Conservation (phyloP, 495 filamentous ascomycete species). For the Penicillium dipodomyicola region DNA sequence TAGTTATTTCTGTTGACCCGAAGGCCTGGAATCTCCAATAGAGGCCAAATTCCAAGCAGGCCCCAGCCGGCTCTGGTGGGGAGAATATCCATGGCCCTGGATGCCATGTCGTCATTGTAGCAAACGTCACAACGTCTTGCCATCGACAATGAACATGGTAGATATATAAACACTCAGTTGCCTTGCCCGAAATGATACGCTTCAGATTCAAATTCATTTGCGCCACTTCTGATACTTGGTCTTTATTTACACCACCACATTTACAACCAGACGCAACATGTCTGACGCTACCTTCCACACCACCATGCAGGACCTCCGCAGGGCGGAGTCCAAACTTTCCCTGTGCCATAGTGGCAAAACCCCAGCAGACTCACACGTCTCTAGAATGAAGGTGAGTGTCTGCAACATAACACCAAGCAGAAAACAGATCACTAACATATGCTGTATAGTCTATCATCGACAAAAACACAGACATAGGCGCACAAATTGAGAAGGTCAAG, state of each 20-base stretch:
- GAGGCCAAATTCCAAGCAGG: not conserved
- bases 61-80: constrained; percentile 16
- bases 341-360: constrained; percentile 39
- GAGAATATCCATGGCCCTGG: constrained; percentile 10
- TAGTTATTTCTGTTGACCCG: not conserved
- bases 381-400: constrained; percentile 43
- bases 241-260: not conserved
- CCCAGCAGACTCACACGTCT: constrained; percentile 48
- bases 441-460: constrained; percentile 46
- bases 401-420: not conserved
- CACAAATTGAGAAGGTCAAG: constrained; percentile 62
- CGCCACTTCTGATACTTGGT: not conserved
- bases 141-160: not conserved
- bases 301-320: constrained; percentile 52
- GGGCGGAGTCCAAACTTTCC: constrained; percentile 47
- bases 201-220: not conserved
- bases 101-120: constrained; percentile 21
- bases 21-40: no score
- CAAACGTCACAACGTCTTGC: constrained; percentile 18
- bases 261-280: constrained; percentile 31
- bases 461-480: constrained; percentile 52
- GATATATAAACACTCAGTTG: constrained; percentile 11
- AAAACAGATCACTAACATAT: not conserved
- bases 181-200: not conserved
- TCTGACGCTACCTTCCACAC: constrained; percentile 51